These are phyloP conservation scores for Debaryomycetaceae sp. DNA, from an alignment of 1,139 yeast genomes.

Conservation along the genomic window DNA sequence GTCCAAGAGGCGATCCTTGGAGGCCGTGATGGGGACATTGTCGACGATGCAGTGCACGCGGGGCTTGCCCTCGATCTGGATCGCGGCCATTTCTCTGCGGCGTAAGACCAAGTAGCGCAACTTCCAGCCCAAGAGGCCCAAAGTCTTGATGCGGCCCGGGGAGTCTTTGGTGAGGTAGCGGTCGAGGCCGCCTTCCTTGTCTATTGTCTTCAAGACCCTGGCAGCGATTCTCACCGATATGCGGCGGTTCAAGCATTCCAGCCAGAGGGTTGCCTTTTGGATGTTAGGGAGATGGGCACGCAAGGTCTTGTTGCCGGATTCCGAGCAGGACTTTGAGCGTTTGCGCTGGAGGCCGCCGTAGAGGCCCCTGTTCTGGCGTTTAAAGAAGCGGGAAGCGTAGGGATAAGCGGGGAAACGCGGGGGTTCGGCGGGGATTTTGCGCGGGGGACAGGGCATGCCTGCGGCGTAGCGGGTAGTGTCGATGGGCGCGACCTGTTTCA, in stretches of 20 bases:
- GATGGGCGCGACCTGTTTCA: constrained; percentile 27
- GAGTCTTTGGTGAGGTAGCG: constrained; percentile 77
- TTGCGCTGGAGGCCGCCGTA: constrained; percentile 82
- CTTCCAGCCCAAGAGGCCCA: constrained; percentile 89
- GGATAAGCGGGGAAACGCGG: constrained; percentile 66
- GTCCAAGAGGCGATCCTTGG: constrained; percentile 51
- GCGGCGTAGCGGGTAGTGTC: constrained; percentile 22
- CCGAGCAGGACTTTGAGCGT: constrained; percentile 71
- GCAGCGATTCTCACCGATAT: constrained; percentile 61
- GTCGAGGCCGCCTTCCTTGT: constrained; percentile 91
- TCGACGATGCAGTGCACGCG: constrained; percentile 41
- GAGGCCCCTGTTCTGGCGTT: constrained; percentile 78
- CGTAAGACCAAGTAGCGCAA: constrained; percentile 63
- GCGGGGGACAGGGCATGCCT: constrained; percentile 23
- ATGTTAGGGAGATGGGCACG: constrained; percentile 80
- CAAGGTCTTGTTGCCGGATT: constrained; percentile 59
- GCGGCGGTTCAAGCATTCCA: constrained; percentile 56
- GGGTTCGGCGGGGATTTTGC: constrained; percentile 36
- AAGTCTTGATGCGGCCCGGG: constrained; percentile 79
- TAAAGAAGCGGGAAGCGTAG: constrained; percentile 66
- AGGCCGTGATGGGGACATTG: constrained; percentile 43
- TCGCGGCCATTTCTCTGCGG: constrained; percentile 15
- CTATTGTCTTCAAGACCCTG: constrained; percentile 72
- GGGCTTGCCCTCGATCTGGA: constrained; percentile 16
- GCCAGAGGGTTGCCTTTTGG: constrained; percentile 67